Percentiles rank a stretch among this genome's conserved stretches.
These are phyloP conservation scores for Conoideocrella luteorostrata DNA, from an alignment of 2,329 filamentous ascomycete genomes.

Conservation along the genomic window DNA sequence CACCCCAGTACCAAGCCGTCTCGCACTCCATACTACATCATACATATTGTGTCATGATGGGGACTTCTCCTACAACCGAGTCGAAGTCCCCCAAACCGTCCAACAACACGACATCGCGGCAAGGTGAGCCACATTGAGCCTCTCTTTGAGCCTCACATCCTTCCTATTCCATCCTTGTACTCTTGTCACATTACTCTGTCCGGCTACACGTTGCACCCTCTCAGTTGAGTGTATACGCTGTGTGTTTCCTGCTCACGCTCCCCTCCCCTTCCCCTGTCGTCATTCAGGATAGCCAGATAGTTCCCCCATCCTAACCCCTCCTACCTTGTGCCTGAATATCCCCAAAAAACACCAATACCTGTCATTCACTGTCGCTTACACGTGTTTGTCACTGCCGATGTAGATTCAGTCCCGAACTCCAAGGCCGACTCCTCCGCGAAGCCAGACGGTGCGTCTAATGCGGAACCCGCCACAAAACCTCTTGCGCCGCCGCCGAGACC, in stretches of 20 bases:
- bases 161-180: constrained; percentile 3
- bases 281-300: constrained; percentile 1
- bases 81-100: constrained; percentile 44
- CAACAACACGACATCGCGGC: constrained; percentile 34
- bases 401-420: constrained; percentile 38
- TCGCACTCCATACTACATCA: constrained; percentile 41
- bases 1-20: constrained; percentile 20
- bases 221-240: too few relatives aligned
- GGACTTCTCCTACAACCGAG: constrained; percentile 35
- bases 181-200: not conserved
- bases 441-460: constrained; percentile 45
- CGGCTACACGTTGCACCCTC: constrained; percentile 7
- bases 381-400: constrained; percentile 10
- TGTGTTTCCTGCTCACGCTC: too few relatives aligned
- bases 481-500: constrained; percentile 67
- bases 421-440: constrained; percentile 43
- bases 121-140: constrained; percentile 33
- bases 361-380: constrained; percentile 14
- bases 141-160: constrained; percentile 8
- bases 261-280: constrained; percentile 5
- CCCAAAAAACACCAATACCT: not conserved
- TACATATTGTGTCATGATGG: constrained; percentile 45
- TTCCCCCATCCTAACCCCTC: not conserved
- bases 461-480: constrained; percentile 55
- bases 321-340: not conserved